Evolutionary conservation across 2,329 filamentous ascomycete species (phyloP).

Genomic region (Colletotrichum truncatum): DNA sequence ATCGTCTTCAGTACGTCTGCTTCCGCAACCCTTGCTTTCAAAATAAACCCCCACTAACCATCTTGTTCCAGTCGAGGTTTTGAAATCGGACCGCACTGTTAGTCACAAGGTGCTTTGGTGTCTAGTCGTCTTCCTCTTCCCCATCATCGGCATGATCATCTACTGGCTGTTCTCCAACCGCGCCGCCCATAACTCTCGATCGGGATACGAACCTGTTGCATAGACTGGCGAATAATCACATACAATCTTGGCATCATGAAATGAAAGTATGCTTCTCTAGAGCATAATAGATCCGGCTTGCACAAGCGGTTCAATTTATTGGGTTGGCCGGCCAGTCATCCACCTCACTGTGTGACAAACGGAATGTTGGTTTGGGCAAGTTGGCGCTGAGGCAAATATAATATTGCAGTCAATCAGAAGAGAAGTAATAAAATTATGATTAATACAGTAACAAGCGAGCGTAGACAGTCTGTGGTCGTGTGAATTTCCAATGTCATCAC

Average conservation of each 20-base stretch:
- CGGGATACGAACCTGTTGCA: conserved; percentile 63
- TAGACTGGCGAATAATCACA: conserved; percentile 16
- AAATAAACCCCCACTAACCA: not conserved
- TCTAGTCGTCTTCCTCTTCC: conserved; percentile 71
- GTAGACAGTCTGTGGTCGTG: no score
- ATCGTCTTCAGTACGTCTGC: conserved; percentile 66
- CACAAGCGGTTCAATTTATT: no score
- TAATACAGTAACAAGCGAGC: no score
- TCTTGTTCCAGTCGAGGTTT: conserved; percentile 63
- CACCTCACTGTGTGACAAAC: no score
- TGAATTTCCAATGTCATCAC: no score
- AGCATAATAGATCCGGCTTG: not conserved
- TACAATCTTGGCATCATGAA: not conserved
- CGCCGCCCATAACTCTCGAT: conserved; percentile 58
- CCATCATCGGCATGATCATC: conserved; percentile 67
- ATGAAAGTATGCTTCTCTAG: not conserved
- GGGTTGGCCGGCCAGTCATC: no score
- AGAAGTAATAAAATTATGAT: no score
- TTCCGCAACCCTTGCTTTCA: not conserved
- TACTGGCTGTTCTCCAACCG: conserved; percentile 74
- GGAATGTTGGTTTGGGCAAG: no score
- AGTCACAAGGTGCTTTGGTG: conserved; percentile 70
- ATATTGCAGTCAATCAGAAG: no score
- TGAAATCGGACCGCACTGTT: conserved; percentile 69
- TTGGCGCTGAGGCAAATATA: no score